A percentile compares a stretch with the other conserved stretches of the same genome.
phyloP scores from a whole-genome alignment of 192 early-diverging fungal genomes.

The Haplosporangium gracile region DNA sequence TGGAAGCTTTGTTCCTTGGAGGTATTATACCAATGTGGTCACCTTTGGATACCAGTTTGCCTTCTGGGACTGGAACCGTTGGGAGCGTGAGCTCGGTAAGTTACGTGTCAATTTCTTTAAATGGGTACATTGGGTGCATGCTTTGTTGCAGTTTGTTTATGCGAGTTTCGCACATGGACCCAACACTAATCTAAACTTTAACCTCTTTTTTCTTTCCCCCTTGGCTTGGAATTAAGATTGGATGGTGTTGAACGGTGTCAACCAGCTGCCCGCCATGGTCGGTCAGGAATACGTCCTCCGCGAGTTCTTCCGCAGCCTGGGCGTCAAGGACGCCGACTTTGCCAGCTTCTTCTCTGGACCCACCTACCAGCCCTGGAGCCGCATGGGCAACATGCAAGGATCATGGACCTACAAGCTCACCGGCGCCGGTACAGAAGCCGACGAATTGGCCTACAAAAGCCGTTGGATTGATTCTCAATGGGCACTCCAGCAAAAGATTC shows the following conservation, averaged over 20 bases:
- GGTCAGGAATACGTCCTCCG: slow-evolving; percentile 25
- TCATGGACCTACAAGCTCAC: slow-evolving; percentile 16
- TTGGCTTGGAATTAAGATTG: background rate
- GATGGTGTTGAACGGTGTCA: slow-evolving; percentile 29
- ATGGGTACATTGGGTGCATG: background rate
- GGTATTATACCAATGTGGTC: slow-evolving; percentile 30
- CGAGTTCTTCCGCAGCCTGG: slow-evolving; percentile 12
- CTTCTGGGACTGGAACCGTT: slow-evolving; percentile 31
- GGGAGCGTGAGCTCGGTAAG: slow-evolving; percentile 26
- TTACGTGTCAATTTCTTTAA: background rate
- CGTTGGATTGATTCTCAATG: slow-evolving; percentile 45
- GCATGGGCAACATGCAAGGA: slow-evolving; percentile 32
- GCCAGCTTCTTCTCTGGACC: slow-evolving; percentile 22
- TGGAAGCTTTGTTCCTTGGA: slow-evolving; percentile 25
- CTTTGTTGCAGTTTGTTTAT: background rate
- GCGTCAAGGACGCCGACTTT: slow-evolving; percentile 11
- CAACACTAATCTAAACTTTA: background rate
- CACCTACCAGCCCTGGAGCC: slow-evolving; percentile 17
- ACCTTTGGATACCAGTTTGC: slow-evolving; percentile 26
- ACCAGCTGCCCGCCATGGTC: slow-evolving; percentile 24
- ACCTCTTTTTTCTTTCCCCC: background rate
- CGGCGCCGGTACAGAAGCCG: background rate
- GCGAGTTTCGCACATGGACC: too few relatives aligned
- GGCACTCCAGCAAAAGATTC: slow-evolving; percentile 34
- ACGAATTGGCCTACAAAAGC: slow-evolving; percentile 46